Evolutionary conservation across 768 basidiomycete genomes (phyloP), one percentile per base, ranked within the genome.

Genomic region (Suillus lakei): DNA sequence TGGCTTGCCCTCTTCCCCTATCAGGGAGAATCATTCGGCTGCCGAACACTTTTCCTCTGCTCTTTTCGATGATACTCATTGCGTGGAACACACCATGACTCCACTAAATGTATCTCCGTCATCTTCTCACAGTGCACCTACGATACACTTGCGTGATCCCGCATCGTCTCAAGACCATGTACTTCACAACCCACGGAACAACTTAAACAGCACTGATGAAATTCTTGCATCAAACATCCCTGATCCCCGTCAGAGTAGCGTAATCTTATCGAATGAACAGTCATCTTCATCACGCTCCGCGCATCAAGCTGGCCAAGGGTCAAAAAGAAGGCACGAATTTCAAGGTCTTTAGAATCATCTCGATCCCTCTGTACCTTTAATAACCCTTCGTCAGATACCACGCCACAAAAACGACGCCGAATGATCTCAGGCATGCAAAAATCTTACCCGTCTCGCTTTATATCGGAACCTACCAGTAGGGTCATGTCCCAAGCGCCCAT

Each of bases 391-490:
- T 23, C 15, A 77, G 72, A 66, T 34, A 41, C 65, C 63, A 43
- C 61, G 51, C 61, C 69, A 65, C 64, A 64, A 63, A 71, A 79
- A 68, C 70, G 73, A 68, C 63, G 63, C 64, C 55, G 72, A 64
- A 66, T 64, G 32, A 39, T 58, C 9, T 61, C 69, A 21, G 60
- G 68, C 36, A 44, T 26, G 36, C 30, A 60, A 28, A 16, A 68
- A 73, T 61, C 63, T 56, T 28, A 61, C 46, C 39, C 26, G 63
- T 38, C 74, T 65, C 60, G 68, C n/a, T 60, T 70, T 4, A 71
- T 65, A 46, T 79, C 78, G 4, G 78, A 78, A 51, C 76, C 78
- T 23, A 67, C 61, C 39, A 74, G 66, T 21, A 69, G 72, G 26
- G 64, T 64, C n/a, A 67, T 70, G 0, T 73, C 76, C 2, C 69